Evolutionary conservation across 805 yeast species (phyloP).

Genomic region (Alloascoidea hylecoeti): DNA sequence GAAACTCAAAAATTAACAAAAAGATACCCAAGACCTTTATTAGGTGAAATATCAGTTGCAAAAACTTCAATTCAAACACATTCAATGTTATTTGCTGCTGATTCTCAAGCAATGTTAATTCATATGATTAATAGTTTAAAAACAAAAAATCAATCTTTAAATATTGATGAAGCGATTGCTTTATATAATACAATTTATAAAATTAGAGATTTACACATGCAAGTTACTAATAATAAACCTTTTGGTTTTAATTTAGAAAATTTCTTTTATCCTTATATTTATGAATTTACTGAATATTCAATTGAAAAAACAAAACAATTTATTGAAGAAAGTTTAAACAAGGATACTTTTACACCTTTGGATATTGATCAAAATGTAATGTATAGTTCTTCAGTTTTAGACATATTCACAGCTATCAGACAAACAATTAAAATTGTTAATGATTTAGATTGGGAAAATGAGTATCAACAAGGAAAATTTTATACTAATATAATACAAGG

Average conservation of each 20-base stretch:
- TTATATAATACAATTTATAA: slow-evolving; percentile 39
- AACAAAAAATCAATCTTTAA: slow-evolving; percentile 11
- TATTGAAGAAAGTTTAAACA: slow-evolving; percentile 39
- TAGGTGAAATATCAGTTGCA: slow-evolving; percentile 42
- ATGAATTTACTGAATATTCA: slow-evolving; percentile 26
- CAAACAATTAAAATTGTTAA: slow-evolving; percentile 41
- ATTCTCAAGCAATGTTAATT: slow-evolving; percentile 18
- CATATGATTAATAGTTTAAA: slow-evolving; percentile 12
- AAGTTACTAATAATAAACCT: slow-evolving; percentile 24
- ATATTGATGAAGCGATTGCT: slow-evolving; percentile 42
- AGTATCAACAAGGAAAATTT: slow-evolving; percentile 44
- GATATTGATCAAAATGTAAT: slow-evolving; percentile 23
- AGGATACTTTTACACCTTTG: slow-evolving; percentile 43
- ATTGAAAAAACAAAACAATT: slow-evolving; percentile 29
- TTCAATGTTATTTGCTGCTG: slow-evolving; percentile 16
- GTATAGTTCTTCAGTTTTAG: slow-evolving; percentile 49
- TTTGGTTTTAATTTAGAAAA: slow-evolving; percentile 44
- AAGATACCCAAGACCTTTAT: slow-evolving; percentile 43
- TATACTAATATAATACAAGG: slow-evolving; percentile 47
- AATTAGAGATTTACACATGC: slow-evolving; percentile 34
- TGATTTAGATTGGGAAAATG: slow-evolving; percentile 52
- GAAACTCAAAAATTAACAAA: slow-evolving; percentile 39
- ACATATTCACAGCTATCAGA: slow-evolving; percentile 48
- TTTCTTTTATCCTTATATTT: slow-evolving; percentile 33
- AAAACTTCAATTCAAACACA: slow-evolving; percentile 16